Conservation (phyloP, 1,139 yeast genomes). For the Lodderomyces parapsilosis region DNA sequence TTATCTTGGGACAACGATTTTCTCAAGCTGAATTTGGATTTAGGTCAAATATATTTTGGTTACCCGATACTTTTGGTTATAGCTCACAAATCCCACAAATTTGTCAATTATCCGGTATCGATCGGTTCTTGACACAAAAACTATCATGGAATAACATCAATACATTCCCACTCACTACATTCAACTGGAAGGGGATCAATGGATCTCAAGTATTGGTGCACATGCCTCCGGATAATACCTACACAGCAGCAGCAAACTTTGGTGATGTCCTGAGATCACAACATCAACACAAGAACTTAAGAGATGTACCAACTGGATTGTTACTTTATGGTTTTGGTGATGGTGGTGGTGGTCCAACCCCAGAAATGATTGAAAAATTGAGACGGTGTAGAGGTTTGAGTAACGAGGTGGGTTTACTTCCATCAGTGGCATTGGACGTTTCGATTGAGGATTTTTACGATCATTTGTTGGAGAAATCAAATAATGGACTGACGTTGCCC, state of each 20-base stretch:
- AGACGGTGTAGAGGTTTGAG: constrained; percentile 88
- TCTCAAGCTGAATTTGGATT: constrained; percentile 76
- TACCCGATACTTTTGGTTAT: constrained; percentile 97
- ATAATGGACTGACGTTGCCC: constrained; percentile 67
- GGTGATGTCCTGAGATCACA: constrained; percentile 87
- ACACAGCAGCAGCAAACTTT: constrained; percentile 88
- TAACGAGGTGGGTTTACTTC: constrained; percentile 74
- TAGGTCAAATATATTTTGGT: constrained; percentile 79
- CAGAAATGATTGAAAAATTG: constrained; percentile 88
- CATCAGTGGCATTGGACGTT: constrained; percentile 74
- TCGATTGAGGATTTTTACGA: constrained; percentile 81
- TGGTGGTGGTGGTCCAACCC: constrained; percentile 98
- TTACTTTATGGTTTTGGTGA: constrained; percentile 91
- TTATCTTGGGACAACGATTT: constrained; percentile 85
- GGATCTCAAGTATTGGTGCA: constrained; percentile 92
- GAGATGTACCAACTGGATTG: constrained; percentile 77
- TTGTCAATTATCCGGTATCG: constrained; percentile 80
- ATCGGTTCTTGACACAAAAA: constrained; percentile 86
- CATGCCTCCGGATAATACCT: constrained; percentile 97
- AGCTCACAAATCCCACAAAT: constrained; percentile 93
- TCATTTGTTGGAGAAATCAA: constrained; percentile 57
- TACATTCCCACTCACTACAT: constrained; percentile 82
- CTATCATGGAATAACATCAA: constrained; percentile 95
- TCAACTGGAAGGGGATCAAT: constrained; percentile 94
- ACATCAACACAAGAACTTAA: constrained; percentile 77